phyloP scores from a whole-genome alignment of 2,329 filamentous ascomycete species.

The Camptophora hylomeconis region DNA sequence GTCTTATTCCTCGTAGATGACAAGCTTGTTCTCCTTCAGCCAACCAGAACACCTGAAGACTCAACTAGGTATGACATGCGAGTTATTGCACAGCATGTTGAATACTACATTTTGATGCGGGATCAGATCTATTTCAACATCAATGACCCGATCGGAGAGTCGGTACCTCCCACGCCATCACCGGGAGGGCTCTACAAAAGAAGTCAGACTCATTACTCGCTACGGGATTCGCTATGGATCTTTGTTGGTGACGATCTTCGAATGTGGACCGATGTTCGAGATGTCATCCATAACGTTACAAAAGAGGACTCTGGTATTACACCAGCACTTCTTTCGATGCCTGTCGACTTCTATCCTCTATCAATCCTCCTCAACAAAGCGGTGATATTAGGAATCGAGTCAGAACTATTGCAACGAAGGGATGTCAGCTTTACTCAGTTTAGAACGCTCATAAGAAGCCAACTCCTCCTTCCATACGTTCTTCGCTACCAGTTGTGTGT shows the following conservation, averaged over 20 bases:
- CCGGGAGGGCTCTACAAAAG: conserved; percentile 30
- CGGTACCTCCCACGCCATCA: conserved; percentile 36
- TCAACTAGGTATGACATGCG: conserved; percentile 97
- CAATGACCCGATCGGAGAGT: conserved; percentile 33
- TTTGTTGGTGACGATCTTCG: conserved; percentile 82
- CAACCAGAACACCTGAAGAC: conserved; percentile 66
- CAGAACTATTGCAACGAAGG: conserved; percentile 82
- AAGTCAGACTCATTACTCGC: conserved; percentile 36
- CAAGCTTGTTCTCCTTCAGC: conserved; percentile 83
- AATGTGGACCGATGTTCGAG: conserved; percentile 78
- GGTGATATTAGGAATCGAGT: conserved; percentile 79
- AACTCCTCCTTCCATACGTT: conserved; percentile 82
- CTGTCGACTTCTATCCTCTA: conserved; percentile 90
- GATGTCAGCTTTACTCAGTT: conserved; percentile 86
- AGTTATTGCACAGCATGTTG: conserved; percentile 86
- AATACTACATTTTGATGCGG: conserved; percentile 86
- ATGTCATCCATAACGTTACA: conserved; percentile 59
- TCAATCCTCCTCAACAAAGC: conserved; percentile 81
- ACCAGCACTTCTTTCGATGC: conserved; percentile 51
- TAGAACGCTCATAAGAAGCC: conserved; percentile 76
- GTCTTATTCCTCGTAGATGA: conserved; percentile 95
- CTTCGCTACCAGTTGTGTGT: conserved; percentile 65
- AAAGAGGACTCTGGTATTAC: conserved; percentile 30
- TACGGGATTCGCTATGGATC: conserved; percentile 84
- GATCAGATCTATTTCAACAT: conserved; percentile 53